Conservation (phyloP, 495 filamentous ascomycete genomes). For the Parathielavia hyrcaniae region DNA sequence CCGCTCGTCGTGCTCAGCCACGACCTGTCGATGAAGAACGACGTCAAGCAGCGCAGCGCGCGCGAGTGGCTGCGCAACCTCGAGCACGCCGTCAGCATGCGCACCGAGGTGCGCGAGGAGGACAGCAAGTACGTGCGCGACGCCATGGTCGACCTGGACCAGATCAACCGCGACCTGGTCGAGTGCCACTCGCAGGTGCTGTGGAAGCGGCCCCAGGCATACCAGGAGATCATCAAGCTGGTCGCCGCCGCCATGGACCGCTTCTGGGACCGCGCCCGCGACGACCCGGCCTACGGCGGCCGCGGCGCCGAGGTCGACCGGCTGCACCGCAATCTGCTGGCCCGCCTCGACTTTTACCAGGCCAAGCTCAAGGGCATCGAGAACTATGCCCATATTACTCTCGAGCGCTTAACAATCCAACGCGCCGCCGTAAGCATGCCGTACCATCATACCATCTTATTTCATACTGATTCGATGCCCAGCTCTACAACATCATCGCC, state of each 20-base stretch:
- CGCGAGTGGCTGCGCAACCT: constrained; percentile 51
- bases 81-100: constrained; percentile 53
- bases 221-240: constrained; percentile 45
- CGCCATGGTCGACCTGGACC: constrained; percentile 47
- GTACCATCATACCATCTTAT: neutral
- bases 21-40: constrained; percentile 43
- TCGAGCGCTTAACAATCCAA: constrained; percentile 49
- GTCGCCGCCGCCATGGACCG: constrained; percentile 39
- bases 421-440: constrained; percentile 43
- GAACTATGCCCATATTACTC: constrained; percentile 50
- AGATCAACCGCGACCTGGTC: constrained; percentile 51
- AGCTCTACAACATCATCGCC: constrained; percentile 54
- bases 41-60: constrained; percentile 50
- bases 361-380: constrained; percentile 52
- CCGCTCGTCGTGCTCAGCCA: constrained; percentile 49
- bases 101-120: constrained; percentile 47
- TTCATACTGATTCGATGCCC: no score
- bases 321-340: constrained; percentile 41
- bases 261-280: constrained; percentile 31
- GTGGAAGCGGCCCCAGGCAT: constrained; percentile 54
- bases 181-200: constrained; percentile 53
- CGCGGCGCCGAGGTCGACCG: constrained; percentile 27
- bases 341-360: constrained; percentile 49
- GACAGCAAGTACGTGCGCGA: constrained; percentile 40
- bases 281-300: constrained; percentile 21